Evolutionary conservation across 805 yeast genomes (phyloP), one percentile per base, ranked within the genome.

Genomic region (Suhomyces kilbournensis): DNA sequence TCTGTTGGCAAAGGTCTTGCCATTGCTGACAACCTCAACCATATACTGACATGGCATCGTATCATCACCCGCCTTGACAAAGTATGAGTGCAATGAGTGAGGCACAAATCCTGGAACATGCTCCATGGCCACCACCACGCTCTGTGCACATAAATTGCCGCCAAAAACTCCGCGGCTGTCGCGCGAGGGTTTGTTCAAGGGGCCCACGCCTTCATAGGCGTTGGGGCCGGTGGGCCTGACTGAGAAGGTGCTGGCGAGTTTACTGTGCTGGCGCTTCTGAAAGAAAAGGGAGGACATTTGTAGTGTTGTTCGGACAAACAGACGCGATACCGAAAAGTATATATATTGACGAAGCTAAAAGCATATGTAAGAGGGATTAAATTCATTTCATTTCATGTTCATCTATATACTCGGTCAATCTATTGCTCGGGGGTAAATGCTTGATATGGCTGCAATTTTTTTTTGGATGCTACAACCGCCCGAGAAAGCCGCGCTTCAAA

Each of bases 21-120:
- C 76, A 30, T 67, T 67, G 51, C 64, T 66, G n/a, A 69, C 53
- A 28, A 62, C 63, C 47, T 71, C 76, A 9, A 73, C 74, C 32
- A 63, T 61, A 58, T 66, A 72, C 39, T 59, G 60, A 49, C 75
- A 65, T 1, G 65, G 65, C 1, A 40, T 47, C 14, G 56, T 47
- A 50, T 70, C 76, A 49, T 60, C 64, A n/a, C 71, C 75, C 10
- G 74, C 72, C 53, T 70, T 70, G 22, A 72, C 65, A 52, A 74
- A 74, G 52, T 68, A 71, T 17, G 73, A 69, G 53, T 74, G 78
- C 35, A 74, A 59, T 1, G 77, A 72, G 48, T 74, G 75, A 2
- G 79, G 79, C n/a, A 65, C 64, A 56, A 68, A 74, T 3, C 66
- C 71, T 4, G 53, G 52, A 49, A 48, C 40, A 30, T 49, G 46